These are phyloP conservation scores for Wickerhamomyces silvicola DNA, from an alignment of 805 yeast species.

Conservation along the genomic window DNA sequence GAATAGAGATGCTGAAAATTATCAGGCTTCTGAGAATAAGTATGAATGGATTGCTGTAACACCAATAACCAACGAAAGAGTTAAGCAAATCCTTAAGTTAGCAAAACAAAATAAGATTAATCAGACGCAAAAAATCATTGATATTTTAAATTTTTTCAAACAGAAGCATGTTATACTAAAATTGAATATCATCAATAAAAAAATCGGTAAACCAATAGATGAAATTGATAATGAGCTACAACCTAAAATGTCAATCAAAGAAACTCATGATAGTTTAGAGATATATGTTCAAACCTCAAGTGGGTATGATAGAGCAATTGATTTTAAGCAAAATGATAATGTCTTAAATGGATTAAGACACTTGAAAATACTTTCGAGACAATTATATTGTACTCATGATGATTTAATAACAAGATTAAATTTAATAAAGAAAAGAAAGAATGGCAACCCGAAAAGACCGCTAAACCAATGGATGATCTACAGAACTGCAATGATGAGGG, in stretches of 20 bases:
- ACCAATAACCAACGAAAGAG: background rate
- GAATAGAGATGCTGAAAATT: too few relatives aligned
- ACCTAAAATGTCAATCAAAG: conserved; percentile 1
- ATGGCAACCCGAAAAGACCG: conserved; percentile 37
- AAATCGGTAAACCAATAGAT: background rate
- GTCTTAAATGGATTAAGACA: background rate
- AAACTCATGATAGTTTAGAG: background rate
- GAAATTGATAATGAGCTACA: background rate
- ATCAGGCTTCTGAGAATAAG: too few relatives aligned
- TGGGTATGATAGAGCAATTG: background rate
- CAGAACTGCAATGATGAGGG: conserved; percentile 36
- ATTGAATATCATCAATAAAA: conserved; percentile 1
- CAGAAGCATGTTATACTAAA: conserved; percentile 2
- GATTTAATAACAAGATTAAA: background rate
- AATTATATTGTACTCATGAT: background rate
- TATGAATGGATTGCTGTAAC: too few relatives aligned
- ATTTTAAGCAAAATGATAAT: background rate
- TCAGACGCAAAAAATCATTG: background rate
- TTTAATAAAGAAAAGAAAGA: background rate
- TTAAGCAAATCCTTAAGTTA: background rate
- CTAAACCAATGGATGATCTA: conserved; percentile 43
- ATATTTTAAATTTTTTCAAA: conserved; percentile 1
- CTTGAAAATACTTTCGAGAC: background rate
- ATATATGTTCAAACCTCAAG: background rate
- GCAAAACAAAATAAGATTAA: background rate